Evolutionary conservation across 176 grass and related monocot species (phyloP).

Genomic region (Zea mays): Zm-B73-REFERENCE-NAM-5.0 NC_050096.1:71568001-71568500

Average conservation of each 20-base stretch:
- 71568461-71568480: neutral
- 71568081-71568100: neutral
- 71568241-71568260: too few species aligned
- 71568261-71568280: constrained; percentile 28
- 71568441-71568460: neutral
- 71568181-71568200: too few species aligned
- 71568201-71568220: too few species aligned
- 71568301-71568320: neutral
- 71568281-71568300: neutral
- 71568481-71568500: neutral
- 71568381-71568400: neutral
- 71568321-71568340: neutral
- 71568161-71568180: too few species aligned
- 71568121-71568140: too few species aligned
- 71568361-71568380: neutral
- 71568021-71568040: constrained; percentile 46
- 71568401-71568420: neutral
- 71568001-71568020: constrained; percentile 22
- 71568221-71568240: too few species aligned
- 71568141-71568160: too few species aligned
- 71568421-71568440: neutral
- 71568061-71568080: constrained; percentile 38
- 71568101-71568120: too few species aligned
- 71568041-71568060: constrained; percentile 46
- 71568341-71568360: neutral